phyloP scores from a whole-genome alignment of 345 rosid species.

The Pugionium cornutum region DNA sequence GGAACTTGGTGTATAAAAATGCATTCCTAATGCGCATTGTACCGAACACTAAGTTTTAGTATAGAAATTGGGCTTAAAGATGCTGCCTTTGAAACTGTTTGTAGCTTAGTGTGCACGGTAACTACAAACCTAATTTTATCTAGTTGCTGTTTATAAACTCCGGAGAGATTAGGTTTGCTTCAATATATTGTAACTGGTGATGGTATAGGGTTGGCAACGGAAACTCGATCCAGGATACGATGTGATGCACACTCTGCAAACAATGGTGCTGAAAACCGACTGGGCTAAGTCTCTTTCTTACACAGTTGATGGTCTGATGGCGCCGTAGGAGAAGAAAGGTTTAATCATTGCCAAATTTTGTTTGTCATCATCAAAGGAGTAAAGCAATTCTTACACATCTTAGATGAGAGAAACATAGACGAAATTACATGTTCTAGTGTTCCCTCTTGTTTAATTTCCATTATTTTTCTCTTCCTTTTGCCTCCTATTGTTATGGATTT shows the following conservation, averaged over 20 bases:
- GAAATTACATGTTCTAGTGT: constrained; percentile 29
- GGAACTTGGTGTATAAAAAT: constrained; percentile 12
- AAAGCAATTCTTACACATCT: constrained; percentile 13
- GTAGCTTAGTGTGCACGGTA: constrained; percentile 16
- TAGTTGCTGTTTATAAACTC: constrained; percentile 1
- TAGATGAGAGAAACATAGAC: constrained; percentile 40
- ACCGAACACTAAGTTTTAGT: not conserved
- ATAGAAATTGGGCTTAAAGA: not conserved
- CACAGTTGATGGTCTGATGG: constrained; percentile 95
- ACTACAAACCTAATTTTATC: constrained; percentile 15
- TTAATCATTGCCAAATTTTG: constrained; percentile 32
- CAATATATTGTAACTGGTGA: not conserved
- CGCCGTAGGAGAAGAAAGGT: constrained; percentile 54
- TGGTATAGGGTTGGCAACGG: constrained; percentile 91
- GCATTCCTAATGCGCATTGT: constrained; percentile 10
- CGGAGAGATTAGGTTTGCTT: constrained; percentile 17
- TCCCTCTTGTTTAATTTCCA: constrained; percentile 30
- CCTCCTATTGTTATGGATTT: constrained; percentile 24
- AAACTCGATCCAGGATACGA: constrained; percentile 89
- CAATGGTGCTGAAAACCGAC: constrained; percentile 78
- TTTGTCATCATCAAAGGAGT: constrained; percentile 37
- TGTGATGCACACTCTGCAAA: constrained; percentile 87
- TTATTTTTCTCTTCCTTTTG: no score
- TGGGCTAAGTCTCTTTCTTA: constrained; percentile 97
- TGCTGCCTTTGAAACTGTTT: constrained; percentile 2